phyloP scores from a whole-genome alignment of 164 flowering plant species.

The Macadamia tetraphylla region DNA sequence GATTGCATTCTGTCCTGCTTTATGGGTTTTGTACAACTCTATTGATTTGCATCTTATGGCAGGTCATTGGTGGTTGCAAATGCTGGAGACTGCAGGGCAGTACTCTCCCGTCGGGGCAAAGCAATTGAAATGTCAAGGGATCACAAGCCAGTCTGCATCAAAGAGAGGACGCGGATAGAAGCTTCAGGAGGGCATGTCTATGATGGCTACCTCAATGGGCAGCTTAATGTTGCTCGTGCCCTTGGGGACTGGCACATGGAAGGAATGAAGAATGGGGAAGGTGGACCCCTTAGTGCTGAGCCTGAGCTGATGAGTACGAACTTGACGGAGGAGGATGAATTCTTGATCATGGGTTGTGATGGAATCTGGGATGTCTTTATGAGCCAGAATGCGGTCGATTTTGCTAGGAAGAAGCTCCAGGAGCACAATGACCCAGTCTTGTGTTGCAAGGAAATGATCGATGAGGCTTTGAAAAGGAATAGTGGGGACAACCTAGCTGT shows the following conservation, averaged over 20 bases:
- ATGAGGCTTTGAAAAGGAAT: conserved; percentile 79
- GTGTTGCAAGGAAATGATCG: conserved; percentile 73
- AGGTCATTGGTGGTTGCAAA: conserved; percentile 87
- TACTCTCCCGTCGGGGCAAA: conserved; percentile 77
- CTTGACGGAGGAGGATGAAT: conserved; percentile 85
- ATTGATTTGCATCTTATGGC: conserved; percentile 12
- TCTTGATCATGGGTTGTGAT: conserved; percentile 87
- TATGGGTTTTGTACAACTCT: neutral
- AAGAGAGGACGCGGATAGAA: conserved; percentile 72
- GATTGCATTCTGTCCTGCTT: neutral
- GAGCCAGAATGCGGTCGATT: conserved; percentile 93
- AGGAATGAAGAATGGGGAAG: conserved; percentile 56
- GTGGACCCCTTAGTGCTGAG: conserved; percentile 91
- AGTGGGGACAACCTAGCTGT: conserved; percentile 80
- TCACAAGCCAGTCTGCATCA: conserved; percentile 70
- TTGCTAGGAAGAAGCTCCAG: conserved; percentile 77
- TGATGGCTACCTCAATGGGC: conserved; percentile 91
- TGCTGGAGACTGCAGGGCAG: conserved; percentile 97
- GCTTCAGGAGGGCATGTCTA: conserved; percentile 71
- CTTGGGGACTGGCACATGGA: conserved; percentile 97
- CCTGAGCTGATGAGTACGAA: conserved; percentile 65
- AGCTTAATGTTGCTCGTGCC: conserved; percentile 87
- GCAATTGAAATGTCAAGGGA: conserved; percentile 93
- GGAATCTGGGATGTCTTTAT: conserved; percentile 94
- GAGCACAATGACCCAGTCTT: conserved; percentile 74